Conservation (phyloP, 2,329 filamentous ascomycete species). For the Rugonectria rugulosa region DNA sequence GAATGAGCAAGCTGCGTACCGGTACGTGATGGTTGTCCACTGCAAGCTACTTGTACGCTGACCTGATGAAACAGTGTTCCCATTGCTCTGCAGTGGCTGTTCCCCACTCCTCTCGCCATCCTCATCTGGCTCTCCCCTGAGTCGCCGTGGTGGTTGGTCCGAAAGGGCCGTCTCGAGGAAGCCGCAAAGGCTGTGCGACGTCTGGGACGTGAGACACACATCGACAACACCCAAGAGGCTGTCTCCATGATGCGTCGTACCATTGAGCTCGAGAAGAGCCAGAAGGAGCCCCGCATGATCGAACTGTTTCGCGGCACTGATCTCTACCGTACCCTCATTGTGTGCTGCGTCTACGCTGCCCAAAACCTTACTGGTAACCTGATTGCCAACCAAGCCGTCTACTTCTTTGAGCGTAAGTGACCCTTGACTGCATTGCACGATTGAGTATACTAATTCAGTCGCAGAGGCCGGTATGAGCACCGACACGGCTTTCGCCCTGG, state of each 20-base stretch:
- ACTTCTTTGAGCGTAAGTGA: constrained; percentile 58
- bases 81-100: constrained; percentile 66
- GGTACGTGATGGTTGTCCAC: constrained; percentile 23
- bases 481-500: constrained; percentile 65
- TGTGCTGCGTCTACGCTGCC: constrained; percentile 64
- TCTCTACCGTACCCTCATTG: constrained; percentile 61
- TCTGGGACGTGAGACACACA: constrained; percentile 46
- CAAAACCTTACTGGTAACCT: constrained; percentile 68
- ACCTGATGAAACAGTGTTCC: constrained; percentile 51
- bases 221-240: constrained; percentile 42
- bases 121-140: constrained; percentile 59
- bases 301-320: constrained; percentile 64
- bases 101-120: constrained; percentile 62
- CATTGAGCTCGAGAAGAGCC: constrained; percentile 58
- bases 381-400: constrained; percentile 68
- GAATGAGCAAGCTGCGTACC: constrained; percentile 21
- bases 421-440: background rate
- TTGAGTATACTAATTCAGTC: background rate
- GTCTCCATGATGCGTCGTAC: constrained; percentile 66
- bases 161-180: constrained; percentile 52
- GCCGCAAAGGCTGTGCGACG: constrained; percentile 56
- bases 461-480: constrained; percentile 66
- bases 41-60: constrained; percentile 28
- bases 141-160: constrained; percentile 63
- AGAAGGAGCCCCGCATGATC: constrained; percentile 53